A percentile compares a stretch with the other conserved stretches of the same genome.
phyloP scores from a whole-genome alignment of 495 filamentous ascomycete genomes.

The Aspergillus egyptiacus region DNA sequence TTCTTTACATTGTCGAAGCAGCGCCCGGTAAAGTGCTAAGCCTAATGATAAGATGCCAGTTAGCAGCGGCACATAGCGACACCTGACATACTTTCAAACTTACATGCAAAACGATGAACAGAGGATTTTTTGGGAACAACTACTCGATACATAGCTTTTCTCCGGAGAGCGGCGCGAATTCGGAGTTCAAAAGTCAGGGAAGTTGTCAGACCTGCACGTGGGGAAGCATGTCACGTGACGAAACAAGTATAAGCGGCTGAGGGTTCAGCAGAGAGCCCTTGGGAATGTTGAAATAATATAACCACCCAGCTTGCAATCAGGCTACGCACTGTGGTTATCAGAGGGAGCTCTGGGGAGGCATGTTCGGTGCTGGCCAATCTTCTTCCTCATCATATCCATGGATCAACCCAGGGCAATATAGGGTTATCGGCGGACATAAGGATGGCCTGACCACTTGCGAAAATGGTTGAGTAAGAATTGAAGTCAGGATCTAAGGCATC shows the following conservation, averaged over 20 bases:
- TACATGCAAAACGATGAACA: slow-evolving; percentile 61
- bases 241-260: too few species aligned
- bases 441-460: too few species aligned
- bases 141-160: slow-evolving; percentile 39
- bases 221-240: slow-evolving; percentile 1
- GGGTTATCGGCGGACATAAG: too few species aligned
- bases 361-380: too few species aligned
- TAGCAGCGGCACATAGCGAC: neutral
- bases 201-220: neutral
- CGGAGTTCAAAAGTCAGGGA: neutral
- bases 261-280: too few species aligned
- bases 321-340: too few species aligned
- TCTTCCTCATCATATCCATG: too few species aligned
- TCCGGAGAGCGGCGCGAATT: neutral
- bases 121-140: slow-evolving; percentile 42
- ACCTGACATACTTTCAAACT: slow-evolving; percentile 13
- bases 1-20: slow-evolving; percentile 54
- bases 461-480: neutral
- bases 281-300: too few species aligned
- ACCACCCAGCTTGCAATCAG: too few species aligned
- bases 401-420: too few species aligned
- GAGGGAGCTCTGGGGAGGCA: too few species aligned
- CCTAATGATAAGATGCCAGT: slow-evolving; percentile 38
- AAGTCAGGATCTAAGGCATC: neutral
- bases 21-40: slow-evolving; percentile 65